Conservation (phyloP, 2,329 filamentous ascomycete species). For the Xylariaceae sp. region DNA sequence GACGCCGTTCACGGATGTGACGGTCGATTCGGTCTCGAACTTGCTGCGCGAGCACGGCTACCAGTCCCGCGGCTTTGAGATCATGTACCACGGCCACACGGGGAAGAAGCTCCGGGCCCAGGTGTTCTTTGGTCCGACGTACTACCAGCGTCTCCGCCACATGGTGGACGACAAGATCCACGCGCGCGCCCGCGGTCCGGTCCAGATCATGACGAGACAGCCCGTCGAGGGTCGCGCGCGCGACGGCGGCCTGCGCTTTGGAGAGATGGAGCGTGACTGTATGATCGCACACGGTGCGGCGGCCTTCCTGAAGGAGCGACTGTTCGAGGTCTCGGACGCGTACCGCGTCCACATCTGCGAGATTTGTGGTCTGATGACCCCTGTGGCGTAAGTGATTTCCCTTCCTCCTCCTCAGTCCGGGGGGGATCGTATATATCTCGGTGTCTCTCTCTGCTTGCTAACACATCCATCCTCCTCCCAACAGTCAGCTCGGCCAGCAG, state of each 20-base stretch:
- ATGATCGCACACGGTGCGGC: slow-evolving; percentile 99
- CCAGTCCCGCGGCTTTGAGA: slow-evolving; percentile 93
- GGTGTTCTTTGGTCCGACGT: slow-evolving; percentile 94
- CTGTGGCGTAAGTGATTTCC: slow-evolving; percentile 80
- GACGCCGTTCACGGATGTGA: slow-evolving; percentile 96
- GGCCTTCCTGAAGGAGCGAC: slow-evolving; percentile 90
- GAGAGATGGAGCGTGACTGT: slow-evolving; percentile 99
- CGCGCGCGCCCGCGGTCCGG: slow-evolving; percentile 90
- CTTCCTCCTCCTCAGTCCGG: too few species aligned
- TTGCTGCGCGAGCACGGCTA: slow-evolving; percentile 85
- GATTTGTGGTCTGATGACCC: slow-evolving; percentile 97
- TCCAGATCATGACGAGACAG: slow-evolving; percentile 94
- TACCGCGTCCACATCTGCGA: slow-evolving; percentile 98
- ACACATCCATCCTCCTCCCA: slow-evolving; percentile 1
- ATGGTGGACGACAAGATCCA: slow-evolving; percentile 99
- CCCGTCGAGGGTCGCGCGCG: slow-evolving; percentile 96
- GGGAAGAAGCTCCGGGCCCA: slow-evolving; percentile 89
- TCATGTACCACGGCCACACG: slow-evolving; percentile 98
- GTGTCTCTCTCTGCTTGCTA: too few species aligned
- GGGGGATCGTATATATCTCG: too few species aligned
- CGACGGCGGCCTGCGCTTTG: slow-evolving; percentile 97
- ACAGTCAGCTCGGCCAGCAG: slow-evolving; percentile 85
- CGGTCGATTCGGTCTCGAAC: slow-evolving; percentile 84
- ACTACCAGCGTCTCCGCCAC: slow-evolving; percentile 96
- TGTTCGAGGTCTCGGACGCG: slow-evolving; percentile 96